Conservation (phyloP, 1,139 yeast species). For the Sugiyamaella paludigena region DNA sequence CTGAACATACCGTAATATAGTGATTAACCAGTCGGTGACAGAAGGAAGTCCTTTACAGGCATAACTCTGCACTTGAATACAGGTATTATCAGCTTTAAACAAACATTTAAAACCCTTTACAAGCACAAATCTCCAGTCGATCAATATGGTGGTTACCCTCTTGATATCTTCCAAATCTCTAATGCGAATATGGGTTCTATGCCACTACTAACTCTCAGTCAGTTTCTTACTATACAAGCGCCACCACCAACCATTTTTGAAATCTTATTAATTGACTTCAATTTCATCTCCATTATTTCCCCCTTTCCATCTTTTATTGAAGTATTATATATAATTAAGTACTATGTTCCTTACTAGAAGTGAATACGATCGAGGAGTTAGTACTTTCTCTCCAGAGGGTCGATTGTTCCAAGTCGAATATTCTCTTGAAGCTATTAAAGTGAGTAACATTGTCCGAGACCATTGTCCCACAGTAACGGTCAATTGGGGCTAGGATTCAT, state of each 20-base stretch:
- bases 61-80: too few species aligned
- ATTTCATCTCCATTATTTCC: background rate
- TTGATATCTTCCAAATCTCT: too few species aligned
- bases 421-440: slow-evolving; percentile 93
- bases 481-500: too few species aligned
- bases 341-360: slow-evolving; percentile 94
- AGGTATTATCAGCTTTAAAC: too few species aligned
- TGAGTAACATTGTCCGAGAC: slow-evolving; percentile 33
- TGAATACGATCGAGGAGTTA: slow-evolving; percentile 98
- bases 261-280: background rate
- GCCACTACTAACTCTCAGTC: background rate
- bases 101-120: too few species aligned
- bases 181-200: too few species aligned
- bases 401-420: slow-evolving; percentile 98
- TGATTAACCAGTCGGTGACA: too few species aligned
- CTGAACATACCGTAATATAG: too few species aligned
- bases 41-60: too few species aligned
- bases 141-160: too few species aligned
- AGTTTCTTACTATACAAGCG: background rate
- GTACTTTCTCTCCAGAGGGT: slow-evolving; percentile 98
- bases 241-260: slow-evolving; percentile 1
- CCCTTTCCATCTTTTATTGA: background rate
- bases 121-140: too few species aligned
- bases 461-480: too few species aligned
- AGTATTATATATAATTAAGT: background rate